phyloP scores from a whole-genome alignment of 352 stramenopile genomes.

The Phytophthora citricola region DNA sequence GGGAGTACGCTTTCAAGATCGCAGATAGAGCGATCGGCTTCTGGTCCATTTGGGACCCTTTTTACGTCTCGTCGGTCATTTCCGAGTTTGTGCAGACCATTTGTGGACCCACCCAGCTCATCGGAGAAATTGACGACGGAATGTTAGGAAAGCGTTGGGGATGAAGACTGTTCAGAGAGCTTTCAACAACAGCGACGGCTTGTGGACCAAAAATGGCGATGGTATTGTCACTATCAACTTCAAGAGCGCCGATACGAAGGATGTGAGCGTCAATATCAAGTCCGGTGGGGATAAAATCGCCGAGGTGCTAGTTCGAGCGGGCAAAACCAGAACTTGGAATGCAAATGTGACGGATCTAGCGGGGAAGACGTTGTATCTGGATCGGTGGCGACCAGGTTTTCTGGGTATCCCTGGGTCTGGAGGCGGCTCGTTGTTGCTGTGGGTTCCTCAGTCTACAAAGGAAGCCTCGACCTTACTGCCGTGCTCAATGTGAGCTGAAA shows the following conservation, averaged over 20 bases:
- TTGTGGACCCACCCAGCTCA: conserved; percentile 47
- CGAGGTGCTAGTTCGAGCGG: conserved; percentile 36
- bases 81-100: conserved; percentile 57
- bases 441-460: conserved; percentile 36
- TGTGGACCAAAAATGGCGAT: conserved; percentile 40
- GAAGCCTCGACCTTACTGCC: conserved; percentile 32
- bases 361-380: conserved; percentile 49
- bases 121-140: conserved; percentile 54
- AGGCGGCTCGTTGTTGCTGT: conserved; percentile 45
- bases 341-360: conserved; percentile 30
- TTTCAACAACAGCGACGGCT: conserved; percentile 47
- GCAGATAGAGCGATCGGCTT: conserved; percentile 48
- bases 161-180: conserved; percentile 45
- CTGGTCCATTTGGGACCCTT: conserved; percentile 52
- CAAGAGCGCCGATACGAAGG: conserved; percentile 40
- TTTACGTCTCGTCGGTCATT: conserved; percentile 49
- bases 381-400: conserved; percentile 48
- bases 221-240: conserved; percentile 45
- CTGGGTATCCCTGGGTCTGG: conserved; percentile 35
- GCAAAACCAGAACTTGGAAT: conserved; percentile 32
- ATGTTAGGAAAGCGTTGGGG: conserved; percentile 46
- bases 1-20: conserved; percentile 50
- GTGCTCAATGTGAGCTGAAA: conserved; percentile 30
- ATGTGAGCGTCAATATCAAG: conserved; percentile 49
- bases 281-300: conserved; percentile 41